A percentile compares a stretch with the other conserved stretches of the same genome.
Conservation (phyloP, 2,329 filamentous ascomycete genomes). For the Macroventuria anomochaeta region DNA sequence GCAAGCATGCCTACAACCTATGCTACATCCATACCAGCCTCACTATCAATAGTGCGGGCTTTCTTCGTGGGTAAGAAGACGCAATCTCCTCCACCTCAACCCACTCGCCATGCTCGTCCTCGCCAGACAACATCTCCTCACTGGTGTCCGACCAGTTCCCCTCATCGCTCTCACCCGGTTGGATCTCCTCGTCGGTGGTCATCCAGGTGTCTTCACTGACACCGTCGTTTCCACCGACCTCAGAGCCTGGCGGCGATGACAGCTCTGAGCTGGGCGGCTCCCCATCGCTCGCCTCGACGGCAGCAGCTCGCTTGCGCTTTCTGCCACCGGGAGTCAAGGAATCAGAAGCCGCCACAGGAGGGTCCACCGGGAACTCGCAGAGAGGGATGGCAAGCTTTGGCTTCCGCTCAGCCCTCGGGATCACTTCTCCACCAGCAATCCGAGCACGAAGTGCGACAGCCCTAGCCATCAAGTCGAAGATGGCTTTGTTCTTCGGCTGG, state of each 20-base stretch:
- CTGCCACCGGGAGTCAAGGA: neutral
- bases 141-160: neutral
- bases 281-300: neutral
- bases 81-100: neutral
- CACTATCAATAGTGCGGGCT: neutral
- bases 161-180: neutral
- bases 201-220: neutral
- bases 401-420: neutral
- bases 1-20: neutral
- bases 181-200: slow-evolving; percentile 1
- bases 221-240: neutral
- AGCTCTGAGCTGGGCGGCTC: slow-evolving; percentile 2
- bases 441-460: slow-evolving; percentile 1
- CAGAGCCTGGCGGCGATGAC: slow-evolving; percentile 1
- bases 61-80: neutral
- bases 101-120: neutral
- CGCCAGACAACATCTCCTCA: neutral
- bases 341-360: neutral
- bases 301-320: slow-evolving; percentile 9
- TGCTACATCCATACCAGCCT: too few species aligned
- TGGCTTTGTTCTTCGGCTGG: slow-evolving; percentile 13
- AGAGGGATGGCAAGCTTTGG: slow-evolving; percentile 1
- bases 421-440: neutral
- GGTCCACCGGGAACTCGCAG: slow-evolving; percentile 1
- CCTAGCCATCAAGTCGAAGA: slow-evolving; percentile 6